Base-by-base conservation (phyloP, 2,329 filamentous ascomycete genomes). In the Pseudogymnoascus pannorum region DNA sequence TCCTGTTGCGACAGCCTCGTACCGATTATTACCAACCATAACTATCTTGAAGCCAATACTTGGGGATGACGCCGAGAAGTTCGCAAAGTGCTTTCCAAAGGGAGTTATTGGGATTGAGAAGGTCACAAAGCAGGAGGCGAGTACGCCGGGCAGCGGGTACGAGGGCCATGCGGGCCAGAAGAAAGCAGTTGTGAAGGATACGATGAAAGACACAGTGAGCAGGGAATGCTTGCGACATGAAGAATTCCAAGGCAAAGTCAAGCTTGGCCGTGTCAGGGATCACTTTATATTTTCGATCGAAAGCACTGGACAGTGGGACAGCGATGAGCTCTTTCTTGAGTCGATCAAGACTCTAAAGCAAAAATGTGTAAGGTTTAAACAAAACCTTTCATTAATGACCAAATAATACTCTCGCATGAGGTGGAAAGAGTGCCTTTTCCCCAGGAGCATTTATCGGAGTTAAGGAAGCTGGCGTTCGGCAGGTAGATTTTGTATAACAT, bases 261-360 rank as follows among this genome's bases (percentile, higher is more conserved):
- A 92, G 79, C 84, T 99, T 31, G 94, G 94, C 44, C 83, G 95
- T 60, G 80, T 92, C 69, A 82, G 92, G 66, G 94, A 99, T 74
- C 95, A 99, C 77, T 99, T 99, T 75, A 97, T 99, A 75, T 99
- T 94, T 80, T 88, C 86, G 60, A 82, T 99, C 35, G 94, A 99
- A 80, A 97, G 92, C 78, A 88, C 91, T 0, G 95, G 94, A 5
- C 94, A 99, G 77, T 96, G 91, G 79, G 87, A 94, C 63, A 96
- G 92, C 72, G 93, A 97, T 70, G 87, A 92, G 75, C 80, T 99
- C 66, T 97, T 99, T 79, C 76, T 99, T 61, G 92, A 97, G 76
- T 87, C 91, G 26, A 83, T 99, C 58, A 89, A 88, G 76, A 79
- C 91, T 68, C 77, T 99, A 65, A 96, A 92, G 79, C 80, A 84